phyloP scores from a whole-genome alignment of 2,329 filamentous ascomycete genomes.

The Neofusicoccum umdonicola region DNA sequence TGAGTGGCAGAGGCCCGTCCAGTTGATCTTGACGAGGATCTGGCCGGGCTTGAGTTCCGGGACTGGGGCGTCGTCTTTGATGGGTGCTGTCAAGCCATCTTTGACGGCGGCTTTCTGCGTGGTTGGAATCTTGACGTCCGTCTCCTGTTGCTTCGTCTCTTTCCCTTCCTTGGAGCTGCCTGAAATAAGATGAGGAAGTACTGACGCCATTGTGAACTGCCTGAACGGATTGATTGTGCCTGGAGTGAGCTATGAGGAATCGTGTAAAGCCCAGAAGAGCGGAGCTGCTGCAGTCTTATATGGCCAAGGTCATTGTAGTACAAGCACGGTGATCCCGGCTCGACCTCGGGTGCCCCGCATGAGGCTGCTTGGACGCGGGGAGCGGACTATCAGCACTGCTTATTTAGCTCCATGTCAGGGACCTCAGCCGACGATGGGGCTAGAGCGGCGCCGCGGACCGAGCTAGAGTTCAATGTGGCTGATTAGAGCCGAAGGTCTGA shows the following conservation, averaged over 20 bases:
- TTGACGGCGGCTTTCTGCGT: constrained; percentile 38
- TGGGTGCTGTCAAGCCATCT: constrained; percentile 31
- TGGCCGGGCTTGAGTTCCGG: constrained; percentile 43
- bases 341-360: constrained; percentile 10
- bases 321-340: not conserved
- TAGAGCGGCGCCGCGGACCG: not conserved
- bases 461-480: not conserved
- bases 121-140: constrained; percentile 29
- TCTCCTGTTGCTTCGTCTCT: not conserved
- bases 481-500: not conserved
- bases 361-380: not conserved
- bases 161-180: not conserved
- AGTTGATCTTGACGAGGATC: constrained; percentile 56
- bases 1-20: constrained; percentile 57
- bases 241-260: not conserved
- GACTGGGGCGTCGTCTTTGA: constrained; percentile 25
- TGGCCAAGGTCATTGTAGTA: not conserved
- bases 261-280: no score
- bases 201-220: not conserved
- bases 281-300: not conserved
- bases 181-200: not conserved
- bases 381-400: not conserved
- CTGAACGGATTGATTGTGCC: not conserved
- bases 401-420: not conserved
- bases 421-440: not conserved